phyloP scores from a whole-genome alignment of 768 basidiomycete genomes.

The Russula emetica region DNA sequence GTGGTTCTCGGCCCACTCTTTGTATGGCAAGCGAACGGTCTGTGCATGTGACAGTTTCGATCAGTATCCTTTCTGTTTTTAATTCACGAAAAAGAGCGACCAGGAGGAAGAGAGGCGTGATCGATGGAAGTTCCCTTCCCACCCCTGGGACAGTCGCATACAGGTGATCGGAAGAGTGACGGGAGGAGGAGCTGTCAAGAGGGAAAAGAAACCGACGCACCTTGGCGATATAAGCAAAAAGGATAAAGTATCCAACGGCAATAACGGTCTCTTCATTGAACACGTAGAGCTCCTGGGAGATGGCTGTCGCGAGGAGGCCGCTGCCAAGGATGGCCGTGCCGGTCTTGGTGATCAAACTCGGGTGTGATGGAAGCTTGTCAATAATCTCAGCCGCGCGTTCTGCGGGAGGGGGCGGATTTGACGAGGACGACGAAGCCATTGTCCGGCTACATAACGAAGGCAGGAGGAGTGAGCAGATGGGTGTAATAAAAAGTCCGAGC shows the following conservation, averaged over 20 bases:
- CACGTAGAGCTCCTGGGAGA: slow-evolving; percentile 96
- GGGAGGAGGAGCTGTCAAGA: neutral
- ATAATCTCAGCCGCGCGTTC: slow-evolving; percentile 90
- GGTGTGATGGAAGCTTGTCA: slow-evolving; percentile 80
- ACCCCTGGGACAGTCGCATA: neutral
- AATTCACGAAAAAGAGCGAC: neutral
- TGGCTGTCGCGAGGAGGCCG: slow-evolving; percentile 78
- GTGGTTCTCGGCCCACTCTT: slow-evolving; percentile 86
- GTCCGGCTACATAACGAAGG: neutral
- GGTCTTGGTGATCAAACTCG: slow-evolving; percentile 89
- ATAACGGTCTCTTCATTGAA: slow-evolving; percentile 95
- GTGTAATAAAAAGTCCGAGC: slow-evolving; percentile 19
- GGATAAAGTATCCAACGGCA: slow-evolving; percentile 74
- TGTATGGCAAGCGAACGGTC: slow-evolving; percentile 82
- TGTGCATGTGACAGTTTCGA: slow-evolving; percentile 31
- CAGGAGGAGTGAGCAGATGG: neutral
- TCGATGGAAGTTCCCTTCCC: neutral
- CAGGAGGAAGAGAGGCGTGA: neutral
- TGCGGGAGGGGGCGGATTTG: slow-evolving; percentile 61
- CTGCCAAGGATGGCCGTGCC: slow-evolving; percentile 89
- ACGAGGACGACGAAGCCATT: slow-evolving; percentile 47
- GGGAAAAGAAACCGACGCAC: slow-evolving; percentile 39
- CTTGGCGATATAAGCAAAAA: slow-evolving; percentile 79
- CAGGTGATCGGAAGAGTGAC: neutral
- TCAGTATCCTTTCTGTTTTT: neutral